Conservation (phyloP, 495 filamentous ascomycete species). For the Penicillium bialowiezense region DNA sequence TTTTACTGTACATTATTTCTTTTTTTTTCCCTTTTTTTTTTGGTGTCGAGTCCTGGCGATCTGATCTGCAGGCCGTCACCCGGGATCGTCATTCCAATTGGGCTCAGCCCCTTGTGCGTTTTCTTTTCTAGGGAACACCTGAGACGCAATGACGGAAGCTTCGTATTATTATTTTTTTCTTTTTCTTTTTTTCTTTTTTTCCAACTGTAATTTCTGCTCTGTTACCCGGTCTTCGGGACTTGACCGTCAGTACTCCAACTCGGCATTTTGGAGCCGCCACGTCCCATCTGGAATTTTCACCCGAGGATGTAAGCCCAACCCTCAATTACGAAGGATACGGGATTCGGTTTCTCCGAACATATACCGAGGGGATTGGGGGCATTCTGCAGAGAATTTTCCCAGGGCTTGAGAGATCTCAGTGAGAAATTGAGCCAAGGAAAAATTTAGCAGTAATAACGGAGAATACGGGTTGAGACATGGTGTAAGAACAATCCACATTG, state of each 20-base stretch:
- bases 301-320: conserved; percentile 13
- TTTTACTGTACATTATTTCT: conserved; percentile 8
- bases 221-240: conserved; percentile 9
- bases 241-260: conserved; percentile 7
- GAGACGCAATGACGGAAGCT: conserved; percentile 5
- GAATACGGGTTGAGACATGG: background rate
- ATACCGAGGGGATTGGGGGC: conserved; percentile 18
- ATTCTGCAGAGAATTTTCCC: background rate
- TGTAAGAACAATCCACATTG: background rate
- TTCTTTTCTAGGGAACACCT: conserved; percentile 16
- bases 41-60: conserved; percentile 31
- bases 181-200: background rate
- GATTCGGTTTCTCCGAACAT: conserved; percentile 30
- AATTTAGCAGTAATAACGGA: background rate
- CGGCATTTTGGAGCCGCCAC: conserved; percentile 7
- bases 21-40: no score
- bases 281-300: conserved; percentile 16
- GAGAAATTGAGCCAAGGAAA: no score
- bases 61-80: conserved; percentile 39
- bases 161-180: background rate
- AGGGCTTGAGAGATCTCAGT: no score
- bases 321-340: background rate
- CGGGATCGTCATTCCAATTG: conserved; percentile 23
- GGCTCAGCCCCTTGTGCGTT: conserved; percentile 18
- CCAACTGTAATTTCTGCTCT: background rate